These are phyloP conservation scores for Tephrocybe sp. DNA, from an alignment of 768 basidiomycete species.

Conservation along the genomic window DNA sequence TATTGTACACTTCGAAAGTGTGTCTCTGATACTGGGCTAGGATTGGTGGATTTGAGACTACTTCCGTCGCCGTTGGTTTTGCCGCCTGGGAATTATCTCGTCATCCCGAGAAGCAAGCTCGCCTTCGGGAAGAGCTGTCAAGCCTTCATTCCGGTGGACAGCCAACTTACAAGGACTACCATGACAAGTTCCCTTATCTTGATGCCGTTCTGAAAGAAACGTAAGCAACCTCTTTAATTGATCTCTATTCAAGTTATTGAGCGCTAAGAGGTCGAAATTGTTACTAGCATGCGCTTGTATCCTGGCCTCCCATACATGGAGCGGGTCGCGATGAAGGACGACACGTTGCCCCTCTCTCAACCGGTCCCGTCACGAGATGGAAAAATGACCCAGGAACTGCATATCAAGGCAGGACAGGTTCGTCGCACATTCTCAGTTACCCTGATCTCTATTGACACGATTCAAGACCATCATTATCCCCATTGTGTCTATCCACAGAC, in stretches of 20 bases:
- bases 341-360: not conserved
- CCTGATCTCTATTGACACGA: no score
- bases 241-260: not conserved
- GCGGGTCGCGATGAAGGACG: not conserved
- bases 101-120: not conserved
- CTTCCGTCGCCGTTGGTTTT: not conserved
- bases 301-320: not conserved
- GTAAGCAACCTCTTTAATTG: not conserved
- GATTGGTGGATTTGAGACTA: not conserved
- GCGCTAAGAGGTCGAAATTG: no score
- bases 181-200: not conserved
- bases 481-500: not conserved
- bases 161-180: not conserved
- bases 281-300: not conserved
- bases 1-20: not conserved
- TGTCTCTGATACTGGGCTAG: not conserved
- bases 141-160: not conserved
- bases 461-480: not conserved
- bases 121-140: not conserved
- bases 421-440: not conserved
- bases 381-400: not conserved
- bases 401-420: not conserved
- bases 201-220: slow-evolving; percentile 1
- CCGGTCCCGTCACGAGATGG: not conserved
- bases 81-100: not conserved